Evolutionary conservation across 345 rosid species (phyloP).

Genomic region (Alliaria petiolata): DNA sequence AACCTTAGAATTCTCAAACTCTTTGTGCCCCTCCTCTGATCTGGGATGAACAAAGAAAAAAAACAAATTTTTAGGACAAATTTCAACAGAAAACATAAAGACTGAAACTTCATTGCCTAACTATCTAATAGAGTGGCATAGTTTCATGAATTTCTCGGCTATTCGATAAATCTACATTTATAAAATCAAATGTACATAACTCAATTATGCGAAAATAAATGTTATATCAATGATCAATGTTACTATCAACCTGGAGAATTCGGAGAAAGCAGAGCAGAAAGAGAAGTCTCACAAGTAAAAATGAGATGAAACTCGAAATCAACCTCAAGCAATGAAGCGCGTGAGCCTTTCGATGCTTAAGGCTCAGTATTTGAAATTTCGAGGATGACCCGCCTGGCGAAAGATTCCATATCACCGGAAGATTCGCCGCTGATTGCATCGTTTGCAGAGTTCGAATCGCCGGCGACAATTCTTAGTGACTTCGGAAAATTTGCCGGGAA

Average conservation of each 20-base stretch:
- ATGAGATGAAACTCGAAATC: no score
- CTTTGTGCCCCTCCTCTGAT: slow-evolving; percentile 32
- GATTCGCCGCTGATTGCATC: slow-evolving; percentile 19
- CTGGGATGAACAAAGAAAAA: slow-evolving; percentile 26
- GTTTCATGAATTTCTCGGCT: background rate
- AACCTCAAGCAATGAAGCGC: slow-evolving; percentile 26
- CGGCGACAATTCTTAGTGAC: slow-evolving; percentile 1
- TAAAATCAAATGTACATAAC: background rate
- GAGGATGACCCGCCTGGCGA: background rate
- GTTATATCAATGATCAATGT: background rate
- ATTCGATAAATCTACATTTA: background rate
- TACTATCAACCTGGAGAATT: background rate
- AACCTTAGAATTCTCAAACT: slow-evolving; percentile 44
- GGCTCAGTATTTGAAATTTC: background rate
- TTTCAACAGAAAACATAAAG: background rate
- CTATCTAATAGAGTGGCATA: background rate
- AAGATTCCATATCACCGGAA: slow-evolving; percentile 7
- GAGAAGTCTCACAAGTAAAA: background rate
- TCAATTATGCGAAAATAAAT: background rate
- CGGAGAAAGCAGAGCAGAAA: background rate
- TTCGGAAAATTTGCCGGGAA: slow-evolving; percentile 16
- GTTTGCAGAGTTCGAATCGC: background rate
- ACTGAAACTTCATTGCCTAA: background rate
- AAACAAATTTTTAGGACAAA: background rate
- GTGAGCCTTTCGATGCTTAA: slow-evolving; percentile 3